Evolutionary conservation across 2,329 filamentous ascomycete genomes (phyloP).

Genomic region (Lecanicillium sp.): DNA sequence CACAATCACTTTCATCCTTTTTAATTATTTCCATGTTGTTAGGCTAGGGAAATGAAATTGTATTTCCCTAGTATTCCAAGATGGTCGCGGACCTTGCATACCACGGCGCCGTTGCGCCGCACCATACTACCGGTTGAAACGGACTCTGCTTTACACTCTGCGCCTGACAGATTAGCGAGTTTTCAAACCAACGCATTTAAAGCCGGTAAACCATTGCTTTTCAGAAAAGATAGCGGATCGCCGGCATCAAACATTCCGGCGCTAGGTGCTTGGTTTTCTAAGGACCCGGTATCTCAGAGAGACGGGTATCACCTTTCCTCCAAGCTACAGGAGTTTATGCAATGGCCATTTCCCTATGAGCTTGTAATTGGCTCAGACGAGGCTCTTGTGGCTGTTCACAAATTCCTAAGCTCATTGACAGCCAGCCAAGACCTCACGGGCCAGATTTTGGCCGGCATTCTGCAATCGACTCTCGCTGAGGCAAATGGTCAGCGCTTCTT

Average conservation of each 20-base stretch:
- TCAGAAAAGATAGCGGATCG: conserved; percentile 37
- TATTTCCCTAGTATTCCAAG: no score
- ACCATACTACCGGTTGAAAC: no score
- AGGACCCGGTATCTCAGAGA: conserved; percentile 15
- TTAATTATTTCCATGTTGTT: neutral
- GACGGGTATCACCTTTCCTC: conserved; percentile 27
- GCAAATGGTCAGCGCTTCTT: conserved; percentile 33
- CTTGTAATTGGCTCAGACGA: conserved; percentile 19
- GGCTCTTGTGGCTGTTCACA: conserved; percentile 12
- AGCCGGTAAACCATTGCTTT: conserved; percentile 38
- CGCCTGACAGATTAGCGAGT: no score
- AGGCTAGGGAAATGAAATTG: no score
- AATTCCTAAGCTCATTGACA: conserved; percentile 20
- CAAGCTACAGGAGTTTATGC: conserved; percentile 26
- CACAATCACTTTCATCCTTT: neutral
- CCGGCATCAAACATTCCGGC: conserved; percentile 9
- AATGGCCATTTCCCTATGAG: conserved; percentile 30
- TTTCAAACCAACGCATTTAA: conserved; percentile 31
- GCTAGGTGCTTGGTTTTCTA: conserved; percentile 12
- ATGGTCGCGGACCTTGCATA: no score
- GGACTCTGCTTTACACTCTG: no score
- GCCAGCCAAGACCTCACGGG: conserved; percentile 18
- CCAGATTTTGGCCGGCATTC: conserved; percentile 21
- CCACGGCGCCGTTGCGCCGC: no score
- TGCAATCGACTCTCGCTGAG: conserved; percentile 19